Evolutionary conservation across 2,329 filamentous ascomycete species (phyloP), one percentile per base, ranked within the genome.

Genomic region (Ceratocystis smalleyi): DNA sequence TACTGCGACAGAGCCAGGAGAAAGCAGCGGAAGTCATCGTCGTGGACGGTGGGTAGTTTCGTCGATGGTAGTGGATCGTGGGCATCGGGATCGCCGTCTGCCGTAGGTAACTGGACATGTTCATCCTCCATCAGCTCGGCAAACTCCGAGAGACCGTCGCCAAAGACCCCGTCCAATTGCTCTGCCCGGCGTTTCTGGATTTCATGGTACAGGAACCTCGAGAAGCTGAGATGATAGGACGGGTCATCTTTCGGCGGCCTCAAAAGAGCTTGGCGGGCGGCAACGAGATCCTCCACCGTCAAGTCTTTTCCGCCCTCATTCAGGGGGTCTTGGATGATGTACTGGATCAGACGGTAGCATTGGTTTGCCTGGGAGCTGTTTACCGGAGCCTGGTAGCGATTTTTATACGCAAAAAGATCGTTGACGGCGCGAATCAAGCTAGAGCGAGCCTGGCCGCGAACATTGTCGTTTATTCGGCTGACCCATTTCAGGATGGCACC

Each of bases 401-500:
- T 68, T 73, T 87, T 80, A 71, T 77, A 78, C 19, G 75, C 71
- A 69, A 92, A 84, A 68, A 91, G 85, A 8, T 78, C 75, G 64
- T 76, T 78, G 72, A 88, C 85, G 4, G 87, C 88, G 43, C 81
- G 76, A 0, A 83, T 74, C 1, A 96, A 76, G 43, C 88, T 82
- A n/a, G 78, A 72, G 2, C 78, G 75, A 0, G 81, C 73, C 17
- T 89, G 90, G 8, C 83, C 81, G 43, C 89, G 82, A 43, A 84
- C 77, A 62, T 81, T 79, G 64, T 88, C 80, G 62, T 81, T 78
- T 68, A 85, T 76, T 67, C 83, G 81, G 68, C 82, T 82, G 62
- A 81, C 77, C 72, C 89, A 81, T 66, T 88, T 81, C 69, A 88
- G 81, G 75, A 96, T 82, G 17, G 80, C 81, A 68, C 84, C 83